Conservation (phyloP, 257 asterid genomes). For the Solanum bukasovii region DNA sequence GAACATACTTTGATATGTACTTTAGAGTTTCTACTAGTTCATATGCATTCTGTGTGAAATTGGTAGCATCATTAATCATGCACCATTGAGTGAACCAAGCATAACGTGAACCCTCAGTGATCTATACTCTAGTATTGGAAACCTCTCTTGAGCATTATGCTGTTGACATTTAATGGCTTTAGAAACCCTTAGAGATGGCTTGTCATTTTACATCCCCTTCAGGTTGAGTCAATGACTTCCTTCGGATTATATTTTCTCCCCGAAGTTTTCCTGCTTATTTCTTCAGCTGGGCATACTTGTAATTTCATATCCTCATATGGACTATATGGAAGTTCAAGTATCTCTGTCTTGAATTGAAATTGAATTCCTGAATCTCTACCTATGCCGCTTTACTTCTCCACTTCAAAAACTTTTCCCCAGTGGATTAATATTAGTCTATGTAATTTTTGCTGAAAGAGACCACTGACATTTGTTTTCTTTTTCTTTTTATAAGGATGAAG, state of each 20-base stretch:
- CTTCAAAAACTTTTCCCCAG: background rate
- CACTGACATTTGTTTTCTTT: background rate
- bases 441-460: background rate
- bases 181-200: background rate
- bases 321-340: background rate
- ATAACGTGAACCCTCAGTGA: background rate
- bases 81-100: background rate
- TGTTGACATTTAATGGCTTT: background rate
- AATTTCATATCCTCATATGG: background rate
- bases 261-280: background rate
- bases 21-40: background rate
- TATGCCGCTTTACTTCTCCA: background rate
- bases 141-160: background rate
- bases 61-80: background rate
- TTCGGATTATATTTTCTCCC: background rate
- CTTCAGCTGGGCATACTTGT: background rate
- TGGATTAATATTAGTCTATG: background rate
- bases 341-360: background rate
- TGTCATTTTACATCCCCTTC: background rate
- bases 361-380: background rate
- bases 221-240: background rate
- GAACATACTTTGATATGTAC: background rate
- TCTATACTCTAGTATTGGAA: background rate
- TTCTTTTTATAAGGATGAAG: slow-evolving; percentile 42
- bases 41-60: background rate